A percentile compares a stretch with the other conserved stretches of the same genome.
phyloP scores from a whole-genome alignment of 2,329 filamentous ascomycete genomes.

The Hypomyces rosellus region DNA sequence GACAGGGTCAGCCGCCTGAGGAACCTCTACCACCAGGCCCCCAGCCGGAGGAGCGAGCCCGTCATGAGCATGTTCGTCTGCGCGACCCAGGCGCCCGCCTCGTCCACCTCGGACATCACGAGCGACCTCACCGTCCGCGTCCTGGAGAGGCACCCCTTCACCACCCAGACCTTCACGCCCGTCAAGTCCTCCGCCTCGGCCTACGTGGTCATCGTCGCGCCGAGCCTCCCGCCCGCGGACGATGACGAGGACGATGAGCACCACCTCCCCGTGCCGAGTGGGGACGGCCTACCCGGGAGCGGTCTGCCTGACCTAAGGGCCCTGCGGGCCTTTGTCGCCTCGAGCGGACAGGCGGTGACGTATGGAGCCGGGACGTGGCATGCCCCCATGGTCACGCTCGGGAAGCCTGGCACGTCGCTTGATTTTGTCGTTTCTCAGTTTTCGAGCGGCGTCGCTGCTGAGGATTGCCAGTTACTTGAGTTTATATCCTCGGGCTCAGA shows the following conservation, averaged over 20 bases:
- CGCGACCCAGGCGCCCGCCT: conserved; percentile 27
- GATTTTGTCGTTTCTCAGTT: conserved; percentile 90
- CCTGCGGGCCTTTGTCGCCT: conserved; percentile 72
- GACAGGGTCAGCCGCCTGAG: conserved; percentile 67
- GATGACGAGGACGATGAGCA: conserved; percentile 19
- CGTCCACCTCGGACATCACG: conserved; percentile 11
- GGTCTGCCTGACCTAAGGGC: conserved; percentile 67
- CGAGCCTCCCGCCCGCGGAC: conserved; percentile 50
- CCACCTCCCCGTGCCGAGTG: conserved; percentile 22
- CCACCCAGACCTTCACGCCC: conserved; percentile 87
- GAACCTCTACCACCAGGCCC: conserved; percentile 63
- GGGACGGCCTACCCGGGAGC: conserved; percentile 44
- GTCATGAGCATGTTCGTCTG: conserved; percentile 89
- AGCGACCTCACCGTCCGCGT: conserved; percentile 55
- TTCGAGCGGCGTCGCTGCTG: conserved; percentile 70
- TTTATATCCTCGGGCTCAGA: conserved; percentile 27
- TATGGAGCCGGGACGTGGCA: conserved; percentile 93
- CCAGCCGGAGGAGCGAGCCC: conserved; percentile 48
- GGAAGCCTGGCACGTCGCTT: conserved; percentile 49
- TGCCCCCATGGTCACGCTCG: conserved; percentile 89
- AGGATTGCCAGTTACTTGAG: conserved; percentile 82
- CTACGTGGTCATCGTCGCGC: conserved; percentile 87
- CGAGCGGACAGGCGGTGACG: conserved; percentile 75
- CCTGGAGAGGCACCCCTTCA: conserved; percentile 88
- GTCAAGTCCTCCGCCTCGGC: conserved; percentile 47